Evolutionary conservation across 2,329 filamentous ascomycete genomes (phyloP), one percentile per base, ranked within the genome.

Genomic region (Teratosphaeria gauchensis): DNA sequence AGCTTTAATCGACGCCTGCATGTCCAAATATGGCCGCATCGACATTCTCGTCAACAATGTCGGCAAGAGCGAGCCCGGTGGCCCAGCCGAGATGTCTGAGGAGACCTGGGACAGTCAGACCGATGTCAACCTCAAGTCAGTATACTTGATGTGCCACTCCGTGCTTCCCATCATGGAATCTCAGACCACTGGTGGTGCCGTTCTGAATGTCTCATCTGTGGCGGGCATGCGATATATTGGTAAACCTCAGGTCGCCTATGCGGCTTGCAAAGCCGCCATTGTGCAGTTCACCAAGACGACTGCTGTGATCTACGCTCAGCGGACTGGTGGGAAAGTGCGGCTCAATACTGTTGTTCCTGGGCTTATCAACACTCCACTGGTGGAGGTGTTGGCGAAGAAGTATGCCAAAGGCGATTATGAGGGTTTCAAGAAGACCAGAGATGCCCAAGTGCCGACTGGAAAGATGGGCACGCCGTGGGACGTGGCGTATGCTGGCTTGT

Each of bases 211-310:
- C 11, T 56, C 60, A 11, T 81, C 75, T 24, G 77, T 84, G 16
- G 80, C 81, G 0, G 80, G 80, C 0, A 59, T 84, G 48, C 69
- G 81, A 0, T 82, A 83, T 69, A 73, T 79, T 63, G 68, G 73
- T 42, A 80, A 80, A 61, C 75, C 77, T 4, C 81, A 84, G 64
- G 74, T 84, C 1, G 81, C 77, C 0, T 83, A 84, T 63, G 78
- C 77, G 73, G 86, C 87, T 19, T 89, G 86, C 74, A 92, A 92
- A 81, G 87, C 88, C 5, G 88, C 85, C 67, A 85, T 90, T 51
- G 82, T 90, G 65, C 86, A 89, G 72, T 82, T 91, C 58, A 86
- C 84, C 73, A 89, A 88, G 77, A 89, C 87, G 1, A 83, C 92
- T 14, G 88, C 87, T 52, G 88, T 83, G 1, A 77, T 80, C 0